A percentile compares a stretch with the other conserved stretches of the same genome.
Conservation (phyloP, 345 rosid species). For the Eucalyptus pauciflora region DNA sequence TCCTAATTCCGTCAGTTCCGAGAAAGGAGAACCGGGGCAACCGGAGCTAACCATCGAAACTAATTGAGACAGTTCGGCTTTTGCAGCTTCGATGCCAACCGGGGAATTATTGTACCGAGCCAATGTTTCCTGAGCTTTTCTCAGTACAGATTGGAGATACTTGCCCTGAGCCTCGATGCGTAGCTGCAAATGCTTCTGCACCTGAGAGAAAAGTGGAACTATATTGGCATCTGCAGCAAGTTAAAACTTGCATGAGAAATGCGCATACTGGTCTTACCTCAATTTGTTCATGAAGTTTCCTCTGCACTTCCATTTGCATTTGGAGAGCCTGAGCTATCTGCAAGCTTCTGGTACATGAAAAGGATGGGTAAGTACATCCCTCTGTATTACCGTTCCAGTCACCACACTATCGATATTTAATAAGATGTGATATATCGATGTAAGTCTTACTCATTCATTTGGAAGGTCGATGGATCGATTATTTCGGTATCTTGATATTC, state of each 20-base stretch:
- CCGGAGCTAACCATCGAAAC: constrained; percentile 54
- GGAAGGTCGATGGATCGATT: constrained; percentile 20
- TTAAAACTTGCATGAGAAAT: background rate
- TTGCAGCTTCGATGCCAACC: constrained; percentile 51
- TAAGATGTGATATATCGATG: background rate
- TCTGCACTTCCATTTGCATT: constrained; percentile 92
- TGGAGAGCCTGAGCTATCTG: constrained; percentile 76
- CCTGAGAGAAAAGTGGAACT: constrained; percentile 29
- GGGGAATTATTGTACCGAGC: constrained; percentile 56
- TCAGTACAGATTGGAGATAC: constrained; percentile 72
- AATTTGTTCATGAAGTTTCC: constrained; percentile 86
- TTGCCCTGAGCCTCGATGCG: constrained; percentile 98
- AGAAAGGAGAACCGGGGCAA: constrained; percentile 43
- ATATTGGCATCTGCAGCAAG: background rate
- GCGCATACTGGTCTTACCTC: constrained; percentile 38
- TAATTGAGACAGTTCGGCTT: constrained; percentile 60
- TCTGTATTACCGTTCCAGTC: background rate
- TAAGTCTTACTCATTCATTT: constrained; percentile 32
- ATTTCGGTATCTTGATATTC: constrained; percentile 3
- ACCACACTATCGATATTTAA: background rate
- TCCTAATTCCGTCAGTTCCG: constrained; percentile 52
- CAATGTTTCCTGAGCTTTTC: constrained; percentile 87
- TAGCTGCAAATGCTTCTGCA: constrained; percentile 86
- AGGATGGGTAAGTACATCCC: background rate
- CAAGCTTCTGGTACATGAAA: constrained; percentile 37